Evolutionary conservation across 140 eudicot genomes (phyloP).

Genomic region (Stevia rebaudiana): DNA sequence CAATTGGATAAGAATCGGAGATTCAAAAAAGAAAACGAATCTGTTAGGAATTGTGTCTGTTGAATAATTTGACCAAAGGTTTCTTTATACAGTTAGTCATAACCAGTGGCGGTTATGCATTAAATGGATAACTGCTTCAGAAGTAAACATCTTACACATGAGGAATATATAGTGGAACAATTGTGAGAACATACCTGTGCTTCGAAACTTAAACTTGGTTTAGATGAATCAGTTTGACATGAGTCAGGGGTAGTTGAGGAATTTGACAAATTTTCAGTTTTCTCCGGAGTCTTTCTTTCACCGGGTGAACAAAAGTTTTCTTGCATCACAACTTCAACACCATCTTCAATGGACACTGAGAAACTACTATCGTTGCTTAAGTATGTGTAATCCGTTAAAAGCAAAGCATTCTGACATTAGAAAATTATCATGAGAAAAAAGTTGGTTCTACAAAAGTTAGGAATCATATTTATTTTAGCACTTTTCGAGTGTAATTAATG

Average conservation of each 20-base stretch:
- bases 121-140: too few species aligned
- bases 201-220: conserved; percentile 80
- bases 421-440: neutral
- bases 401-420: conserved; percentile 61
- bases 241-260: conserved; percentile 33
- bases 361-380: conserved; percentile 83
- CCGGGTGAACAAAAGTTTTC: conserved; percentile 32
- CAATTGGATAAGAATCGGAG: too few species aligned
- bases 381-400: conserved; percentile 66
- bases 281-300: conserved; percentile 14
- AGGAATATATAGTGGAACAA: neutral
- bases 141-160: too few species aligned
- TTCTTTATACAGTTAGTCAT: too few species aligned
- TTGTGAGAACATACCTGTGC: conserved; percentile 56
- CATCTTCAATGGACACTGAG: conserved; percentile 68
- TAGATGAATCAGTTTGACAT: conserved; percentile 33
- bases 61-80: too few species aligned
- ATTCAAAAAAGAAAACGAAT: too few species aligned
- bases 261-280: conserved; percentile 31
- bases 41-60: too few species aligned
- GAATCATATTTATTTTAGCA: conserved; percentile 7
- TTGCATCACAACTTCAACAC: conserved; percentile 54
- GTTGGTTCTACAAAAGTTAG: neutral
- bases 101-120: too few species aligned
- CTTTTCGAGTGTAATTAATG: neutral